These are phyloP conservation scores for Gossypium trilobum DNA, from an alignment of 441 rosid genomes.

Conservation along the genomic window DNA sequence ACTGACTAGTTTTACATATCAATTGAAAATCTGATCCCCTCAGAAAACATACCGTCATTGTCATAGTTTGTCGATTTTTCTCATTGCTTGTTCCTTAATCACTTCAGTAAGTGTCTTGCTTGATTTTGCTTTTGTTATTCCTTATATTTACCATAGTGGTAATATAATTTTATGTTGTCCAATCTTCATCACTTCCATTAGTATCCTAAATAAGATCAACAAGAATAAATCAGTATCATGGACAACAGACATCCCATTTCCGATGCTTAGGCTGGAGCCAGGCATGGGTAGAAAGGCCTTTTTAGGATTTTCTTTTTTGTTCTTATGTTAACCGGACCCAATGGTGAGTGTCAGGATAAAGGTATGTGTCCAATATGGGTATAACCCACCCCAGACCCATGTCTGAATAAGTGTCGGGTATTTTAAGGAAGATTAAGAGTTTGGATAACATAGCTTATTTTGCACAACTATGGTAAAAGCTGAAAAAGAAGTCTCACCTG, in stretches of 20 bases:
- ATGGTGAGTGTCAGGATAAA: background rate
- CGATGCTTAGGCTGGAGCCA: background rate
- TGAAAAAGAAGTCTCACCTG: conserved; percentile 27
- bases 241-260: background rate
- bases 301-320: background rate
- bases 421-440: background rate
- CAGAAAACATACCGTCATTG: background rate
- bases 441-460: background rate
- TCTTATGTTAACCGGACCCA: background rate
- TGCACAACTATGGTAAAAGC: background rate
- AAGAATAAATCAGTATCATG: background rate
- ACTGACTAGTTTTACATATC: background rate
- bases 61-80: background rate
- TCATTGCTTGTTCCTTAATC: background rate
- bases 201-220: conserved; percentile 25
- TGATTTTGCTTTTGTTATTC: conserved; percentile 1
- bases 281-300: background rate
- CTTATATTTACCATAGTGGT: conserved; percentile 2
- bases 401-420: background rate
- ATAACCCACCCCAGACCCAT: background rate
- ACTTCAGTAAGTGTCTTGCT: background rate
- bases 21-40: background rate
- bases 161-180: conserved; percentile 29
- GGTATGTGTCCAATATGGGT: background rate
- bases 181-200: conserved; percentile 42